These are phyloP conservation scores for Penicillium taxi DNA, from an alignment of 495 filamentous ascomycete genomes.

Conservation along the genomic window DNA sequence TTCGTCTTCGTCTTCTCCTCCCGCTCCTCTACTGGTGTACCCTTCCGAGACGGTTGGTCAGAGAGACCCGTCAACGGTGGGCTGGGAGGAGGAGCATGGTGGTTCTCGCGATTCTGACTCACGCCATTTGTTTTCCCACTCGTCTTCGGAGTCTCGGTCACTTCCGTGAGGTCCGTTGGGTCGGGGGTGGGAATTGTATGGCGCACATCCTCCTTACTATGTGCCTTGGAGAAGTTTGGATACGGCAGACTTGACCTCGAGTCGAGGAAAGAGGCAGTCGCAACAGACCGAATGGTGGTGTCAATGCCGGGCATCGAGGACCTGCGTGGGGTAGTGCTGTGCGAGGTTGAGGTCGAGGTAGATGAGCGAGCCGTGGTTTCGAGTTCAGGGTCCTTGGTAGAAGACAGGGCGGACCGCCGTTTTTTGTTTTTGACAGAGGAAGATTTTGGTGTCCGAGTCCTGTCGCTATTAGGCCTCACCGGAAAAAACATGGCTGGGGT, in stretches of 20 bases:
- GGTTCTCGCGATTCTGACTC: slow-evolving; percentile 20
- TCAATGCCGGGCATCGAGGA: slow-evolving; percentile 47
- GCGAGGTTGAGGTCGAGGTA: slow-evolving; percentile 25
- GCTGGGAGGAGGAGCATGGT: slow-evolving; percentile 48
- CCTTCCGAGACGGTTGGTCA: slow-evolving; percentile 40
- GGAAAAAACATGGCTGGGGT: slow-evolving; percentile 41
- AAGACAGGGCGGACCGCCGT: slow-evolving; percentile 29
- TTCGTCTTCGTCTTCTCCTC: slow-evolving; percentile 24
- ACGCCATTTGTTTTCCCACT: slow-evolving; percentile 21
- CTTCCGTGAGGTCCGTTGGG: slow-evolving; percentile 62
- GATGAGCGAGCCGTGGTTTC: slow-evolving; percentile 34
- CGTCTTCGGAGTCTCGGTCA: no score
- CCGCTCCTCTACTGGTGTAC: slow-evolving; percentile 34
- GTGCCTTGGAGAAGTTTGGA: slow-evolving; percentile 78
- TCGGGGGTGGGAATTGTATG: slow-evolving; percentile 71
- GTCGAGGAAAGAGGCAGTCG: slow-evolving; percentile 39
- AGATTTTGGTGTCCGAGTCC: slow-evolving; percentile 23
- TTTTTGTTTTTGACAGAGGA: slow-evolving; percentile 25
- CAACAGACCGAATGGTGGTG: slow-evolving; percentile 25
- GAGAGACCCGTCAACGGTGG: slow-evolving; percentile 53
- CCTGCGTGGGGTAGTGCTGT: slow-evolving; percentile 29
- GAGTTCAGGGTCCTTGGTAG: slow-evolving; percentile 44
- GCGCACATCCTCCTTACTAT: slow-evolving; percentile 75
- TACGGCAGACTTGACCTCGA: slow-evolving; percentile 65
- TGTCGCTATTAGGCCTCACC: slow-evolving; percentile 37